A percentile compares a stretch with the other conserved stretches of the same genome.
Evolutionary conservation across 495 filamentous ascomycete genomes (phyloP).

Genomic region (Penicillium coprophilum): DNA sequence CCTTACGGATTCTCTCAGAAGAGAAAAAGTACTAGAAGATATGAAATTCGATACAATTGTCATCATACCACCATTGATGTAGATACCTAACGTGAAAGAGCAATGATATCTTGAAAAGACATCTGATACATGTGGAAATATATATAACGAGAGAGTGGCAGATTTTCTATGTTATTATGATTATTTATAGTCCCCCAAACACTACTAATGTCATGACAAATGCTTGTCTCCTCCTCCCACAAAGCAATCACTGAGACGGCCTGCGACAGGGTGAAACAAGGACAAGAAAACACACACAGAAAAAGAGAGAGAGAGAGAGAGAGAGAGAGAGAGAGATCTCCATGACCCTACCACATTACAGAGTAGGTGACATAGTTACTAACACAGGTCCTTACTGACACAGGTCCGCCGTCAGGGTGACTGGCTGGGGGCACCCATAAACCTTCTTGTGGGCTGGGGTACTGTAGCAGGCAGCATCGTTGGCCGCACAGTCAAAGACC

Average conservation of each 20-base stretch:
- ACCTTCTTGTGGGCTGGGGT: constrained; percentile 32
- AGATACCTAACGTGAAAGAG: too few species aligned
- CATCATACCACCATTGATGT: too few species aligned
- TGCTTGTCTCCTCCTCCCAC: constrained; percentile 10
- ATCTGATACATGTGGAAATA: too few species aligned
- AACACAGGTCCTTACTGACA: constrained; percentile 29
- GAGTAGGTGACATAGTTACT: constrained; percentile 16
- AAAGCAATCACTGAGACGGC: constrained; percentile 3
- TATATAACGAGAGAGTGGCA: too few species aligned
- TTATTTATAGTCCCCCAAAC: too few species aligned
- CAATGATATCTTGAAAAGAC: too few species aligned
- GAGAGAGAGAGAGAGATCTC: constrained; percentile 13
- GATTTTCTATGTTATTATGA: too few species aligned
- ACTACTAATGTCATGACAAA: constrained; percentile 7
- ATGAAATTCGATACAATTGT: too few species aligned
- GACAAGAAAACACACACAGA: constrained; percentile 17
- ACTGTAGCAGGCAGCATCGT: constrained; percentile 32
- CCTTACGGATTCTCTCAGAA: too few species aligned
- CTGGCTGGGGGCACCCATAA: constrained; percentile 32
- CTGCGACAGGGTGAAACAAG: constrained; percentile 9
- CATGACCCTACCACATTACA: constrained; percentile 6
- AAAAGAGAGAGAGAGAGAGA: too few species aligned
- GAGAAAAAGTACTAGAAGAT: too few species aligned
- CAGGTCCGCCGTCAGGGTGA: constrained; percentile 25
- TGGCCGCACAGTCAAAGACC: constrained; percentile 31